Percentiles rank a stretch among this genome's conserved stretches.
Evolutionary conservation across 2,329 filamentous ascomycete genomes (phyloP).

Genomic region (Alternaria infectoria): DNA sequence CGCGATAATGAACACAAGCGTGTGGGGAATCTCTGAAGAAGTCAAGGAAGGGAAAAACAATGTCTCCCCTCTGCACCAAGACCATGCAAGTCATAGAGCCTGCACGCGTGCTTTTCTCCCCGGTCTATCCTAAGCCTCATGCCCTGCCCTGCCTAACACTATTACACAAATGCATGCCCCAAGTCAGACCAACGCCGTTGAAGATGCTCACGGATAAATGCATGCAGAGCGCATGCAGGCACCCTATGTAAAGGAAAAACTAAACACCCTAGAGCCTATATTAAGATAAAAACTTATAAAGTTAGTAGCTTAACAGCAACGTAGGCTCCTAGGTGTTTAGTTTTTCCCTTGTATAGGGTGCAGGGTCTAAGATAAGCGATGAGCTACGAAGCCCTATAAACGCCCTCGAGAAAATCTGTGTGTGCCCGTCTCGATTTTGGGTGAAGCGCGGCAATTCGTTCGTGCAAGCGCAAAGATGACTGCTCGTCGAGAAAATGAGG

Average conservation of each 20-base stretch:
- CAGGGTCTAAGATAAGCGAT: not conserved
- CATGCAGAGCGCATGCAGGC: conserved; percentile 7
- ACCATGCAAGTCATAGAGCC: not conserved
- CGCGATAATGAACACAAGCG: conserved; percentile 7
- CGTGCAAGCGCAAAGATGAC: not conserved
- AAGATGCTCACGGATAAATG: conserved; percentile 19
- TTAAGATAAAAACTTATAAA: too few relatives aligned
- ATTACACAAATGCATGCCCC: conserved; percentile 11
- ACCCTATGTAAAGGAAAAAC: too few relatives aligned
- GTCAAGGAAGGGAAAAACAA: conserved; percentile 4
- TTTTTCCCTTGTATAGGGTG: too few relatives aligned
- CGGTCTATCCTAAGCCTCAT: conserved; percentile 6
- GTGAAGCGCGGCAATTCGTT: not conserved
- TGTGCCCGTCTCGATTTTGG: not conserved
- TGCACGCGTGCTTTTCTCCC: conserved; percentile 1
- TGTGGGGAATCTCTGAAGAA: conserved; percentile 22
- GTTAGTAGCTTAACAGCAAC: too few relatives aligned
- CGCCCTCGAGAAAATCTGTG: not conserved
- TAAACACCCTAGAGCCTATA: too few relatives aligned
- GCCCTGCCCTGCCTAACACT: conserved; percentile 10
- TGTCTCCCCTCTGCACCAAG: not conserved
- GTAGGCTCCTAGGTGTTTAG: too few relatives aligned
- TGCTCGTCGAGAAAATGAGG: not conserved
- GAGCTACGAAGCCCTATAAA: conserved; percentile 6
- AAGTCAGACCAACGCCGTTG: conserved; percentile 11